Base-by-base conservation (phyloP, 306 rosid species). In the Argentina anserina region DNA sequence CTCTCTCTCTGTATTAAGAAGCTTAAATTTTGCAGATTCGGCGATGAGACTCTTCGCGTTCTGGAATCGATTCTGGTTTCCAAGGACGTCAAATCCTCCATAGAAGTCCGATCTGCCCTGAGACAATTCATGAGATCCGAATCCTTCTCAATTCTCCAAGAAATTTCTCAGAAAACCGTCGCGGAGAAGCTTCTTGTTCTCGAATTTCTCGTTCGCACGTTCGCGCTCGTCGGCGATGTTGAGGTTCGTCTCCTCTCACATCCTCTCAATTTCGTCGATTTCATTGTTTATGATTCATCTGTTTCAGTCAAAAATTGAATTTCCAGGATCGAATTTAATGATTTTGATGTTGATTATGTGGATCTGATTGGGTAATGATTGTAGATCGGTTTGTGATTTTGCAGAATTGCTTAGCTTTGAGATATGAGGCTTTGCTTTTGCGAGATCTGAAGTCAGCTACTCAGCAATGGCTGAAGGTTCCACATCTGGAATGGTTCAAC, bases 381-480 rank as follows among this genome's bases (percentile, higher is more conserved):
- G 15, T 65, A 36, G 17, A 9, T 59, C 25, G 58, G 64, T 61
- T 52, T 49, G 67, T 79, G 78, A 0, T 56, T 56, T 40, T 52
- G 37, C 66, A 89, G 97, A 94, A 90, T 81, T 91, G 92, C 80
- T 84, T 91, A 84, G 98, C 97, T 15, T 75, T 94, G 87, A 85
- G 95, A 78, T 91, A 94, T 42, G 98, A 94, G 78, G 96, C 89
- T 77, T 87, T 94, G 80, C 73, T 81, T 77, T 47, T 91, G 85
- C 82, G 91, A 52, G 89, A 89, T 12, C 69, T 73, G 64, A 83
- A 81, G 76, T 89, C 91, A 11, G 37, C 80, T 21, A 88, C 77
- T 71, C 66, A 70, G 59, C 78, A 71, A 21, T 81, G 86, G 91
- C 83, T 91, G 15, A 80, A 81, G 62, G 97, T 93, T 75, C 85